These are phyloP conservation scores for Globomyces sp. DNA, from an alignment of 371 early-diverging fungal species.

Conservation along the genomic window DNA sequence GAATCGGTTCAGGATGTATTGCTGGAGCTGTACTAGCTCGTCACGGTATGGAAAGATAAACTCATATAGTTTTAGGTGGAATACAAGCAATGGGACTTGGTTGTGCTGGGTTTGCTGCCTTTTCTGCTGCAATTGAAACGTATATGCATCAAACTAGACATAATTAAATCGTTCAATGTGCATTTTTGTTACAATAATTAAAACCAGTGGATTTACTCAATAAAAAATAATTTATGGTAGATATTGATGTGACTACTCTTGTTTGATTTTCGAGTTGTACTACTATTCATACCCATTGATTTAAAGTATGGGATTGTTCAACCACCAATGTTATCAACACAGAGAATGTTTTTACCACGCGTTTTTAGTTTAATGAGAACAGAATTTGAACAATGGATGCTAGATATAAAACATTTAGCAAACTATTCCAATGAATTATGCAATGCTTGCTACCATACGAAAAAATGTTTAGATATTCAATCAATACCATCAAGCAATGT, in stretches of 20 bases:
- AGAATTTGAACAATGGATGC: too few species aligned
- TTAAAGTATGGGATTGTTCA: not conserved
- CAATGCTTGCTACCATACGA: too few species aligned
- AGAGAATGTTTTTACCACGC: too few species aligned
- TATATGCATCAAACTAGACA: constrained; percentile 20
- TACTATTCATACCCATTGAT: not conserved
- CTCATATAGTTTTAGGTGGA: constrained; percentile 50
- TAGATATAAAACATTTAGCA: too few species aligned
- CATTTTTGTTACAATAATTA: not conserved
- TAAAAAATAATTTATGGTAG: too few species aligned
- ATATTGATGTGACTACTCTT: too few species aligned
- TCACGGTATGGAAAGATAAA: constrained; percentile 40
- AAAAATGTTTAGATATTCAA: too few species aligned
- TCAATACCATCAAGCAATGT: too few species aligned
- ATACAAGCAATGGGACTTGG: constrained; percentile 75
- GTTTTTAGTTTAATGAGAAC: too few species aligned
- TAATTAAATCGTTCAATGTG: constrained; percentile 7
- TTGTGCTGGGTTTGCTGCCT: constrained; percentile 93
- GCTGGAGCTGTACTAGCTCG: constrained; percentile 89
- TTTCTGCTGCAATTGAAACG: constrained; percentile 70
- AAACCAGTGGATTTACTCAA: too few species aligned
- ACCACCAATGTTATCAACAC: not conserved
- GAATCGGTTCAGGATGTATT: constrained; percentile 86
- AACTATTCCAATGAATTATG: too few species aligned
- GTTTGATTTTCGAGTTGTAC: too few species aligned